phyloP scores from a whole-genome alignment of 768 basidiomycete species.

The Inosperma sp. region DNA sequence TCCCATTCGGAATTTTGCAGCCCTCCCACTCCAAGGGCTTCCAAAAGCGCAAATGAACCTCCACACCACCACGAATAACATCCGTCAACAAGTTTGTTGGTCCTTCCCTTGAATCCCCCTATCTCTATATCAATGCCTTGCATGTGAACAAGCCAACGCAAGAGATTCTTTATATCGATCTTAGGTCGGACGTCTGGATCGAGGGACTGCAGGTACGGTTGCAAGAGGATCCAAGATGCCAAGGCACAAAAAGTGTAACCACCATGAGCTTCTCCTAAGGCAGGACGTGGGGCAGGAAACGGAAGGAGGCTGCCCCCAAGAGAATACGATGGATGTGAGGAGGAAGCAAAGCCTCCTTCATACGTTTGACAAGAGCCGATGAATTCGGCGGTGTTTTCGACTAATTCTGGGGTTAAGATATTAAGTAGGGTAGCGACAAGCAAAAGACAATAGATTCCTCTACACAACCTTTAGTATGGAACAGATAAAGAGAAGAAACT shows the following conservation, averaged over 20 bases:
- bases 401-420: conserved; percentile 83
- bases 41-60: conserved; percentile 76
- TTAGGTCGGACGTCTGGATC: conserved; percentile 20
- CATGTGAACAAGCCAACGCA: conserved; percentile 83
- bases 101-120: conserved; percentile 89
- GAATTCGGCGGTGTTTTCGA: conserved; percentile 70
- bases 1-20: conserved; percentile 32
- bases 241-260: conserved; percentile 95
- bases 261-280: conserved; percentile 94
- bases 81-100: conserved; percentile 98
- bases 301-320: conserved; percentile 32
- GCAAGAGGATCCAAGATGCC: conserved; percentile 77
- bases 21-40: conserved; percentile 47
- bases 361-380: conserved; percentile 92
- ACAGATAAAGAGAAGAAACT: neutral
- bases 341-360: conserved; percentile 89
- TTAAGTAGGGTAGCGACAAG: conserved; percentile 79
- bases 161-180: conserved; percentile 56
- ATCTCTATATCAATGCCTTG: conserved; percentile 80
- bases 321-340: conserved; percentile 65
- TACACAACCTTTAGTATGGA: conserved; percentile 23
- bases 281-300: conserved; percentile 48
- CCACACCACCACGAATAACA: conserved; percentile 99
- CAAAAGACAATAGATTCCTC: conserved; percentile 93
- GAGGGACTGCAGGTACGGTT: conserved; percentile 38